Base-by-base conservation (phyloP, 768 basidiomycete genomes). In the Hirschioporus abietinus region DNA sequence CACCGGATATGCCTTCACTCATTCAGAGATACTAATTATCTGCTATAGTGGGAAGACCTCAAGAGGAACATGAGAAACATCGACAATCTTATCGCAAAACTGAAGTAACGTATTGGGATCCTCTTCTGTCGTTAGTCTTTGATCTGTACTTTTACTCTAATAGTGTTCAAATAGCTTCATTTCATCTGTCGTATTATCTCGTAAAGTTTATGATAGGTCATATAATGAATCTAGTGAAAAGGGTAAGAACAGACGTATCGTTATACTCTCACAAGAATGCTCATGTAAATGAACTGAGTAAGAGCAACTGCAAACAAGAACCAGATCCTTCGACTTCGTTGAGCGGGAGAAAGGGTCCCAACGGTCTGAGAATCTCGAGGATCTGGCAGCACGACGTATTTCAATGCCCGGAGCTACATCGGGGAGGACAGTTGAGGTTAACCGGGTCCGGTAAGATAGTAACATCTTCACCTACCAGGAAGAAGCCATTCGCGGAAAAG, bases 401-500 rank as follows among this genome's bases (percentile, higher is more conserved):
- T 93, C 27, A 98, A 84, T 0, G 96, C 96, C 59, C 95, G 93
- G 25, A 97, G 87, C 95, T 96, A 74, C 24, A n/a, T 24, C 57
- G n/a, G 20, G 0, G 18, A 35, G 63, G 35, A n/a, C 26, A 27
- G 64, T 18, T 62, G 26, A 24, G 42, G 26, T 64, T 30, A 25
- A 8, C 63, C 23, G 20, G 9, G 5, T 10, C 17, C 23, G 36
- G 36, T 60, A 7, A 52, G 1, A 52, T 20, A n/a, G n/a, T n/a
- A 52, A 5, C 42, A 15, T 52, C 42, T 17, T 35, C 30, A 82
- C 90, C 65, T 72, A 93, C 95, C 59, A 97, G 80, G 85, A 99
- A 98, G 80, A 99, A 96, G 0, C 89, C 94, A 69, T 95, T 96
- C 20, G 96, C 91, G 27, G 88, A 79, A 75, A 96, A 94, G 15